Base-by-base conservation (phyloP, 441 rosid species). In the Theobroma grandiflorum region DNA sequence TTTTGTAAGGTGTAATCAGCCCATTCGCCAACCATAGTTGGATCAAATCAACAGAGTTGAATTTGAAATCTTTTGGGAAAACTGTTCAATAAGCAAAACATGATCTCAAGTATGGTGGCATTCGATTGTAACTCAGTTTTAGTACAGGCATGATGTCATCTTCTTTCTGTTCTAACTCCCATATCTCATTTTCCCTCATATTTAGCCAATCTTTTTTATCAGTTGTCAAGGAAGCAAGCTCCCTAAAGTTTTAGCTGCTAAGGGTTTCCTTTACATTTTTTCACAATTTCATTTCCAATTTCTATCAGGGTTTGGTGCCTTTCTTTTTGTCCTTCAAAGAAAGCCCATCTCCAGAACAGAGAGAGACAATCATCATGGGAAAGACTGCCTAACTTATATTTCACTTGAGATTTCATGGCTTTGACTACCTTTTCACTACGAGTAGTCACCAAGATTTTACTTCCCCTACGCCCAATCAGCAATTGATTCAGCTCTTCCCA, bases 221-320 rank as follows among this genome's bases (percentile, higher is more conserved):
- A 2, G 15, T 42, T 42, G 15, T 55, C n/a, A 62, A 18, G 37
- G 49, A 63, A 82, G 35, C 6, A 71, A 10, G 72, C 82, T 74
- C 33, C 85, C 87, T 38, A 85, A 0, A 26, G 84, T 79, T 74
- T 66, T 82, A 6, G 82, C 42, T 6, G 84, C 85, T 55, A 77
- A 5, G 81, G 83, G 80, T 79, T 63, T 3, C 83, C 78, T 22
- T 53, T 70, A 11, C 85, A 79, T 35, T 82, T 85, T 40, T 26
- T 63, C 49, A 45, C 49, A 45, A 45, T 45, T 45, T 45, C 49
- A 45, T 45, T 45, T 45, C 49, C 49, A 45, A 45, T 45, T 45
- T 8, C 10, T 10, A 45, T 11, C 10, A 45, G 49, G 49, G 9
- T 45, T 45, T 45, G 7, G 10, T 45, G 49, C 49, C 49, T 8